Evolutionary conservation across 2,329 filamentous ascomycete species (phyloP), one percentile per base, ranked within the genome.

Genomic region (Neofusicoccum sp.): DNA sequence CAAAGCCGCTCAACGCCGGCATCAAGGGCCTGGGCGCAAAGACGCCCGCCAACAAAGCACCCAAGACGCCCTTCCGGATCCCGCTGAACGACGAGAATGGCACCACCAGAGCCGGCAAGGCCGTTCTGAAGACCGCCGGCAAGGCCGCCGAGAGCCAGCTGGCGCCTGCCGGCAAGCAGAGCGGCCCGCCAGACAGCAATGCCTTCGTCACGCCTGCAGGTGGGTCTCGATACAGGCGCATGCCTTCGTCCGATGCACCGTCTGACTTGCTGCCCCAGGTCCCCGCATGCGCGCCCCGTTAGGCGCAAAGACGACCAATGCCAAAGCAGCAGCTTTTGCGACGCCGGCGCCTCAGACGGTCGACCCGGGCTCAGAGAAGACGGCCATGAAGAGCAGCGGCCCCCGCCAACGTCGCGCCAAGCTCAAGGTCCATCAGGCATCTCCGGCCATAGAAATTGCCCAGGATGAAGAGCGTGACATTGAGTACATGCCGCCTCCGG

Each of bases 281-380:
- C 83, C 87, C 54, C 86, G 86, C 62, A 87, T 81, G 62, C 87
- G 93, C 69, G 92, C 93, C 38, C 90, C 91, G 11, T 79, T 99
- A 49, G 93, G 93, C 34, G 89, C 91, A 81, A 99, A 99, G 77
- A 98, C 93, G 1, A 98, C 95, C 57, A 99, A 99, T 75, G 91
- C 90, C 58, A 98, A 96, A 79, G 84, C 88, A 62, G 85, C 81
- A 71, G 82, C 81, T 53, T 83, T 86, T 65, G 87, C 89, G 64
- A 87, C 86, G 3, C 84, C 84, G 6, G 87, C 84, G 31, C 87
- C 84, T 33, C 88, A 87, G 84, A 53, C 69, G 26, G 66, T 71
- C 61, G 51, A 62, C 31, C 38, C 47, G 4, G 49, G 24, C 38
- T 71, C 71, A 9, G 86, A 87, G 64, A 88, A 87, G 74, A 85